Evolutionary conservation across 1,284 basidiomycete species (phyloP), one percentile per base, ranked within the genome.

Genomic region (Malassezia restricta): DNA sequence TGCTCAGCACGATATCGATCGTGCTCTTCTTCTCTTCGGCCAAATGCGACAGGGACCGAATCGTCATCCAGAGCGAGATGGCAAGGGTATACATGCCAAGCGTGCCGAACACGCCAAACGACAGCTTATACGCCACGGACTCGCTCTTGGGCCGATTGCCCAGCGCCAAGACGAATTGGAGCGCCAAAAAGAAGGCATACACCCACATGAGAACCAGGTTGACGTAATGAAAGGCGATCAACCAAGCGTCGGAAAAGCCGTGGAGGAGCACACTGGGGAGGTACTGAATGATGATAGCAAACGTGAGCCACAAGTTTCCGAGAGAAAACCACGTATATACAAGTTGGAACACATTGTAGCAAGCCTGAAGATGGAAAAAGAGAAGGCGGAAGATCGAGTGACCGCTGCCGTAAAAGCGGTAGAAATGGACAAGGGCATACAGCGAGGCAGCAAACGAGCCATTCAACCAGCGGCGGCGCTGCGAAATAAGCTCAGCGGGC

Each of bases 371-470:
- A 63, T 96, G 91, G 49, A 98, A 85, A 83, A 87, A 91, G 71
- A 87, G 81, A 76, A 95, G 91, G 65, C 91, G 80, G 37, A 84
- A 54, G 68, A 92, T 79, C 0, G 80, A 76, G 74, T 96, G 92
- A 29, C 70, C 84, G 11, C 85, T 88, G 31, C 88, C 81, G 75
- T 94, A 94, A 49, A 95, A 81, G 68, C 92, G 90, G 64, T 86
- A 82, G 74, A 95, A 94, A 73, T 94, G 87, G 56, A 90, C 78
- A 2, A 83, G 85, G 52, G 83, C 84, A 76, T 95, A 87, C 37
- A 95, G 85, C 3, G 88, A 90, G 8, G 87, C 87, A 2, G 91
- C 92, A 80, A 96, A 95, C 6, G 87, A 91, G 5, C 92, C 92
- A 70, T 96, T 98, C 37, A 96, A 79, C 92, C 92, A 94, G 47